A percentile compares a stretch with the other conserved stretches of the same genome.
phyloP scores from a whole-genome alignment of 192 early-diverging fungal genomes.

The Coemansia sp. region DNA sequence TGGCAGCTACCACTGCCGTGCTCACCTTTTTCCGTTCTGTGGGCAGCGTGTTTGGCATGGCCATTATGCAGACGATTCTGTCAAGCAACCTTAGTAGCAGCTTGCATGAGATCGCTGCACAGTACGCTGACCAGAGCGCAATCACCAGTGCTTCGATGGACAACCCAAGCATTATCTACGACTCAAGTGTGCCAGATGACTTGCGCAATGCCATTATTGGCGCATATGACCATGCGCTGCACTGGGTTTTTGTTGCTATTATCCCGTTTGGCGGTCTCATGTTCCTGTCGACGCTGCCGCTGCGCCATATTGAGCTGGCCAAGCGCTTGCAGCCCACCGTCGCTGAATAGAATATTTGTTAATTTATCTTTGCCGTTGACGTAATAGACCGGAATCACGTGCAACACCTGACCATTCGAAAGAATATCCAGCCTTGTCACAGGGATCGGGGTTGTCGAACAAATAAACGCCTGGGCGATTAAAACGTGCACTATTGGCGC shows the following conservation, averaged over 20 bases:
- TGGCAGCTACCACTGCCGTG: constrained; percentile 69
- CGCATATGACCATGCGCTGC: constrained; percentile 61
- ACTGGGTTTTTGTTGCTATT: constrained; percentile 56
- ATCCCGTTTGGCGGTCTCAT: constrained; percentile 57
- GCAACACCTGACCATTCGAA: too few relatives aligned
- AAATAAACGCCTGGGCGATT: too few relatives aligned
- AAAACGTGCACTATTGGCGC: too few relatives aligned
- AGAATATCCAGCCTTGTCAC: too few relatives aligned
- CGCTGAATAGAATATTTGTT: constrained; percentile 14
- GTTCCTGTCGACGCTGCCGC: constrained; percentile 56
- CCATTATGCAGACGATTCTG: constrained; percentile 61
- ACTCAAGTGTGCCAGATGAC: constrained; percentile 29
- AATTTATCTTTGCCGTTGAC: too few relatives aligned
- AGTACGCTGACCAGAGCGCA: constrained; percentile 1
- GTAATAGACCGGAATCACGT: too few relatives aligned
- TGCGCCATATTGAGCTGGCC: constrained; percentile 52
- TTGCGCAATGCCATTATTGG: constrained; percentile 52
- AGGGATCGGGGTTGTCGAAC: too few relatives aligned
- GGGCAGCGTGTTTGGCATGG: constrained; percentile 65
- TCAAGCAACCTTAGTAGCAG: constrained; percentile 32
- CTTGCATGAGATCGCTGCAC: constrained; percentile 8
- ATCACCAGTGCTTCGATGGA: constrained; percentile 44
- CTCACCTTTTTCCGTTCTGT: constrained; percentile 68
- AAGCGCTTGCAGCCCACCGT: constrained; percentile 28
- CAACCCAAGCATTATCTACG: constrained; percentile 47